Evolutionary conservation across 2,329 filamentous ascomycete genomes (phyloP).

Genomic region (Xylariales sp.): DNA sequence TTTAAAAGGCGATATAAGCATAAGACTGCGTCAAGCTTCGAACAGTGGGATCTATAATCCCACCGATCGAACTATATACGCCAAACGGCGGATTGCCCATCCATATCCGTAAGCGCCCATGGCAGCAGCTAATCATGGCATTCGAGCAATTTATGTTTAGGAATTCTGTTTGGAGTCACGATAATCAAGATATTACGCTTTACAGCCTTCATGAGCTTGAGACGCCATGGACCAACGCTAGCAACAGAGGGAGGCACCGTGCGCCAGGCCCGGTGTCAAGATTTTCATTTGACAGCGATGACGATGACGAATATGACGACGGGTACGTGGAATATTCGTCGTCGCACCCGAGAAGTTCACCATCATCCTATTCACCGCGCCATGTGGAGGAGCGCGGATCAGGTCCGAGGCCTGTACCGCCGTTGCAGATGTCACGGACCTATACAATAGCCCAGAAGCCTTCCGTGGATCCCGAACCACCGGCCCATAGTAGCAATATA

Average conservation of each 20-base stretch:
- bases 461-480: slow-evolving; percentile 10
- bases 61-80: not conserved
- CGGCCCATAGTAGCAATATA: slow-evolving; percentile 22
- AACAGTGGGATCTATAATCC: not conserved
- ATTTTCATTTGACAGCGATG: slow-evolving; percentile 42
- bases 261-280: slow-evolving; percentile 32
- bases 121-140: slow-evolving; percentile 33
- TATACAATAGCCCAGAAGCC: slow-evolving; percentile 25
- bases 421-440: slow-evolving; percentile 31
- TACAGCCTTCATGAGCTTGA: slow-evolving; percentile 38
- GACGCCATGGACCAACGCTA: slow-evolving; percentile 2
- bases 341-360: slow-evolving; percentile 27
- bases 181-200: slow-evolving; percentile 37
- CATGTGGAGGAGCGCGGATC: slow-evolving; percentile 6
- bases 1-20: not conserved
- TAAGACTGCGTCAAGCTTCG: not conserved
- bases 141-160: slow-evolving; percentile 38
- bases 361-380: slow-evolving; percentile 20
- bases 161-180: slow-evolving; percentile 43
- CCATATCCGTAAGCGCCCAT: not conserved
- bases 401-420: slow-evolving; percentile 31
- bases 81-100: not conserved
- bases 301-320: slow-evolving; percentile 37
- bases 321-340: slow-evolving; percentile 26
- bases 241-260: not conserved